Conservation (phyloP, 2,329 filamentous ascomycete genomes). For the Alternaria gansuensis region DNA sequence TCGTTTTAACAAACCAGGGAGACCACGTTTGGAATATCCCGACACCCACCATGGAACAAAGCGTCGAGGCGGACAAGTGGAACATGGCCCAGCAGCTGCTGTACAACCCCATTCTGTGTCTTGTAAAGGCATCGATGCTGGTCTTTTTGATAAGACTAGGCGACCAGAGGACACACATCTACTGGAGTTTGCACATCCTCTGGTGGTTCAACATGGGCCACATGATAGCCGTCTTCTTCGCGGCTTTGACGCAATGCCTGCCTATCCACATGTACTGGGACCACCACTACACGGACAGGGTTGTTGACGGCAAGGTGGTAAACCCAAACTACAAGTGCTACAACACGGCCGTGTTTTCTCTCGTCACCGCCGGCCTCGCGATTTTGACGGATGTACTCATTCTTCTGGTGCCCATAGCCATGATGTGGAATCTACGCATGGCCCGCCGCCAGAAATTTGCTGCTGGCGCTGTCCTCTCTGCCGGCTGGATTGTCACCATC, state of each 20-base stretch:
- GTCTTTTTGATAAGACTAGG: background rate
- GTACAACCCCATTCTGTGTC: background rate
- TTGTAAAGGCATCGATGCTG: background rate
- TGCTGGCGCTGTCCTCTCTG: background rate
- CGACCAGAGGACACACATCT: background rate
- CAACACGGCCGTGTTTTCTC: background rate
- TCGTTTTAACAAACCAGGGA: background rate
- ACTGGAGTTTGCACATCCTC: background rate
- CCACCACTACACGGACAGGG: background rate
- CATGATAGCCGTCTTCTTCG: background rate
- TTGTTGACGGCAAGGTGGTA: background rate
- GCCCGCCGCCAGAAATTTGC: background rate
- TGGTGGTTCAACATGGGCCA: constrained; percentile 1
- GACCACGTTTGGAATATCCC: background rate
- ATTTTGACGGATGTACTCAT: background rate
- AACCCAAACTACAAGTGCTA: background rate
- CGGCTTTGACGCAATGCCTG: background rate
- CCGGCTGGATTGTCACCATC: background rate
- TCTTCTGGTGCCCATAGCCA: background rate
- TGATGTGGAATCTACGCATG: background rate
- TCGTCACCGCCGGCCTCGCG: background rate
- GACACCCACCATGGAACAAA: background rate
- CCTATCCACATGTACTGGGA: background rate
- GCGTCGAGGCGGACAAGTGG: background rate
- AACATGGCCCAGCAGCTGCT: background rate